Base-by-base conservation (phyloP, 805 yeast genomes). In the Ogataea wickerhamii region DNA sequence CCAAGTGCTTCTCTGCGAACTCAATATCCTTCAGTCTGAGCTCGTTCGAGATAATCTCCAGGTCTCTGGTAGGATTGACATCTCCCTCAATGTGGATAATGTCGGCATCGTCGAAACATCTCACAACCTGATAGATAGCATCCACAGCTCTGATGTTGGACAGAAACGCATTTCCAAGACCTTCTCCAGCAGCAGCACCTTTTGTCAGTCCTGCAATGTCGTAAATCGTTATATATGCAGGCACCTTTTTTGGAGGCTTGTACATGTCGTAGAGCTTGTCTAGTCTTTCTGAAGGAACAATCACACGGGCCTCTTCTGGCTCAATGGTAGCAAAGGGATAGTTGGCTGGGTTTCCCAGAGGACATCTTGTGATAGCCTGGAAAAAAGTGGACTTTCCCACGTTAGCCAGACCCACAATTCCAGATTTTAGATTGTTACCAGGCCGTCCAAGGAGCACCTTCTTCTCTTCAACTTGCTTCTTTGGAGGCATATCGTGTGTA, bases 201-300 rank as follows among this genome's bases (percentile, higher is more conserved):
- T 87, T 87, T 49, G 98, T 91, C 62, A 93, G 74, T 65, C 98
- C 98, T 43, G 98, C 98, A 67, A 93, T 93, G 70, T 93, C 98
- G 59, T 86, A 88, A 42, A 93, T 80, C 41, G 97, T 91, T 65
- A 91, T 79, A 60, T 74, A 82, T 13, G 98, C 96, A 43, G 97
- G 97, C 43, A 91, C 88, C 60, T 79, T 79, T 53, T 84, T 76
- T 56, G 87, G 84, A 44, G 97, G 91, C 43, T 76, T 74, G 74
- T 87, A 93, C 55, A 83, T 67, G 36, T 76, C 76, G 55, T 76
- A 74, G 37, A 93, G 74, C 45, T 72, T 75, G 55, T 91, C 95
- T 56, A 93, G 80, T 63, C 95, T 80, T 45, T 83, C 76, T 44
- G 95, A 86, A 55, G 96, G 96, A 44, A 93, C 98, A 50, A 81